phyloP scores from a whole-genome alignment of 176 grass and related monocot species.

The Melocanna baccifera region DNA sequence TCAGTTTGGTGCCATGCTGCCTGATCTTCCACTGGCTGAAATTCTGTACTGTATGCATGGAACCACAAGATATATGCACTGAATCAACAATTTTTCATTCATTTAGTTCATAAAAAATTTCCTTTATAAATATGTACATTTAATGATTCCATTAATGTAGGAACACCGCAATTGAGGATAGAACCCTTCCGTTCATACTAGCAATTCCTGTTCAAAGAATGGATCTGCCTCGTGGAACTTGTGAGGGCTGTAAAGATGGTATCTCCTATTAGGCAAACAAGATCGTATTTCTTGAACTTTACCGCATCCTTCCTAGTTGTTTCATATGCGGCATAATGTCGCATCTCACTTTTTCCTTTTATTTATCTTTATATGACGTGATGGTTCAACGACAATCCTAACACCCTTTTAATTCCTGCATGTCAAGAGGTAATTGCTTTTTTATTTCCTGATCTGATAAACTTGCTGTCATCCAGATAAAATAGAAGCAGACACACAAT shows the following conservation, averaged over 20 bases:
- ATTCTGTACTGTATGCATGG: neutral
- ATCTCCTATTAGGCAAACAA: slow-evolving; percentile 16
- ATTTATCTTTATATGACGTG: slow-evolving; percentile 14
- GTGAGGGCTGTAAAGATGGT: slow-evolving; percentile 8
- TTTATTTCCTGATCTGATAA: slow-evolving; percentile 1
- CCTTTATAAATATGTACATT: neutral
- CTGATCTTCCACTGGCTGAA: neutral
- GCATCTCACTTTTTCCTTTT: neutral
- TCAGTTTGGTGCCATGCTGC: neutral
- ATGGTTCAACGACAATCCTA: slow-evolving; percentile 25
- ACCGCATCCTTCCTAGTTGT: slow-evolving; percentile 10
- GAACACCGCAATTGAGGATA: neutral
- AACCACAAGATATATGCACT: neutral
- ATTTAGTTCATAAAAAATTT: neutral
- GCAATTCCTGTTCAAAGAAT: neutral
- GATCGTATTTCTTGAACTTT: slow-evolving; percentile 17
- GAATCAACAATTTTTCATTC: neutral
- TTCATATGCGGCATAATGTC: slow-evolving; percentile 37
- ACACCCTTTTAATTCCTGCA: neutral
- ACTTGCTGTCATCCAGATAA: slow-evolving; percentile 26
- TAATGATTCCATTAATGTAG: neutral
- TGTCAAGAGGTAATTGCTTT: neutral
- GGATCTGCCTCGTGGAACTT: slow-evolving; percentile 11
- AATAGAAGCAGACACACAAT: slow-evolving; percentile 13
- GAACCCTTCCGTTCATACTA: neutral